Conservation (phyloP, 306 rosid species). For the Vigna trinervia region DNA sequence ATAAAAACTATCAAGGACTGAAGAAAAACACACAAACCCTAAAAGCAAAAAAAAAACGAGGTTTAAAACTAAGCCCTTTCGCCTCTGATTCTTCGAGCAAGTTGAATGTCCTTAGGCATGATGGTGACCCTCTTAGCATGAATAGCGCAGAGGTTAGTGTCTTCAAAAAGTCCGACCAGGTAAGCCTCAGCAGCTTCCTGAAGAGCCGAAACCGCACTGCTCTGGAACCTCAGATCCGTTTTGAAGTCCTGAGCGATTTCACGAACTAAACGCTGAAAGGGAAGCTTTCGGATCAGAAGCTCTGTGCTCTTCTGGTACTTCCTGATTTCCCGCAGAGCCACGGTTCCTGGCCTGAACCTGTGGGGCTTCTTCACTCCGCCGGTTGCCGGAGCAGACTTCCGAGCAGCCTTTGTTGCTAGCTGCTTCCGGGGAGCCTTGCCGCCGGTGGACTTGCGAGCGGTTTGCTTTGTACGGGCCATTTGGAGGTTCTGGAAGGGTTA, state of each 20-base stretch:
- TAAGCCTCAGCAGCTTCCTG: conserved; percentile 53
- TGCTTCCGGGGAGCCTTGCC: conserved; percentile 58
- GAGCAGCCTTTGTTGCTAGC: conserved; percentile 49
- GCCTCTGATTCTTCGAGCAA: conserved; percentile 53
- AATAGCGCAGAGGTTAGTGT: conserved; percentile 49
- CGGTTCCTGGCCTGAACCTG: conserved; percentile 52
- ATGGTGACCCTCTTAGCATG: conserved; percentile 55
- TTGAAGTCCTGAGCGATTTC: conserved; percentile 59
- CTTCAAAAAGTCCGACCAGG: conserved; percentile 50
- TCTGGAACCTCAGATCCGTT: conserved; percentile 54
- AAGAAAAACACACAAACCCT: too few species aligned
- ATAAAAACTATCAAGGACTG: too few species aligned
- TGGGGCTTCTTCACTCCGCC: conserved; percentile 60
- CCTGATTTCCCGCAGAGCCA: conserved; percentile 55
- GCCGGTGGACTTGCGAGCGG: conserved; percentile 53
- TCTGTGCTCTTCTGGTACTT: conserved; percentile 56
- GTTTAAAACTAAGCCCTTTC: conserved; percentile 47
- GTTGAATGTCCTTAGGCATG: conserved; percentile 59
- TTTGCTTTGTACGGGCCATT: conserved; percentile 55
- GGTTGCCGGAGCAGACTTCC: conserved; percentile 54
- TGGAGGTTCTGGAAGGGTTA: too few species aligned
- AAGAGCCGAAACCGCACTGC: conserved; percentile 51
- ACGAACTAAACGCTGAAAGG: conserved; percentile 55
- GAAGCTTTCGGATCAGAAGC: conserved; percentile 49
- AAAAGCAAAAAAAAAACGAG: too few species aligned